Evolutionary conservation across 208 protist genomes (phyloP).

Genomic region (Trypanosoma caninum): DNA sequence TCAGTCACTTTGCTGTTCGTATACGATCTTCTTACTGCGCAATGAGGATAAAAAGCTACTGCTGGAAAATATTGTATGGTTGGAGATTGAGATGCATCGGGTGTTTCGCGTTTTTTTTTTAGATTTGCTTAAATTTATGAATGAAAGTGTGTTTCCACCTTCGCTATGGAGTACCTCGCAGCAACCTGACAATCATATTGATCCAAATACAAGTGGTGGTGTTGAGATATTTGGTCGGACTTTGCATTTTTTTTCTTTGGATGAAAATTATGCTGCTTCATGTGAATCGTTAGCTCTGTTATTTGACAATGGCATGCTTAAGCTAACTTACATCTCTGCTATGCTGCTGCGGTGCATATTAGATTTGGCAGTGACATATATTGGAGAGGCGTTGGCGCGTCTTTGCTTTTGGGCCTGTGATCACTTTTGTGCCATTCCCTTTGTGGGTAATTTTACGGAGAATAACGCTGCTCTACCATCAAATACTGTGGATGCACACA

Average conservation of each 20-base stretch:
- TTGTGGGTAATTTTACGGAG: neutral
- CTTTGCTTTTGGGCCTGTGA: constrained; percentile 14
- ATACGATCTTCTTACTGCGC: neutral
- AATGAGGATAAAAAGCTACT: neutral
- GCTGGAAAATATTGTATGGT: constrained; percentile 19
- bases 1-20: neutral
- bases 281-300: constrained; percentile 11
- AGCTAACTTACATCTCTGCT: constrained; percentile 15
- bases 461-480: neutral
- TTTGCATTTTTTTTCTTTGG: constrained; percentile 49
- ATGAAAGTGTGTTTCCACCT: constrained; percentile 42
- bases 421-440: neutral
- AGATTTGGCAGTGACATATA: constrained; percentile 22
- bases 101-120: constrained; percentile 38
- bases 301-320: constrained; percentile 11
- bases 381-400: constrained; percentile 25
- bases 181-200: neutral
- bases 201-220: neutral
- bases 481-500: no score
- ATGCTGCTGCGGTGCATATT: constrained; percentile 21
- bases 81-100: constrained; percentile 49
- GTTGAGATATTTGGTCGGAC: constrained; percentile 35
- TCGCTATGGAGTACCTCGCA: constrained; percentile 22
- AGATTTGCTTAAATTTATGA: constrained; percentile 36
- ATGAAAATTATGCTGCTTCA: constrained; percentile 45